Percentiles rank a stretch among this genome's conserved stretches.
Evolutionary conservation across 768 basidiomycete species (phyloP).

Genomic region (Candolleomyces eurysporus): DNA sequence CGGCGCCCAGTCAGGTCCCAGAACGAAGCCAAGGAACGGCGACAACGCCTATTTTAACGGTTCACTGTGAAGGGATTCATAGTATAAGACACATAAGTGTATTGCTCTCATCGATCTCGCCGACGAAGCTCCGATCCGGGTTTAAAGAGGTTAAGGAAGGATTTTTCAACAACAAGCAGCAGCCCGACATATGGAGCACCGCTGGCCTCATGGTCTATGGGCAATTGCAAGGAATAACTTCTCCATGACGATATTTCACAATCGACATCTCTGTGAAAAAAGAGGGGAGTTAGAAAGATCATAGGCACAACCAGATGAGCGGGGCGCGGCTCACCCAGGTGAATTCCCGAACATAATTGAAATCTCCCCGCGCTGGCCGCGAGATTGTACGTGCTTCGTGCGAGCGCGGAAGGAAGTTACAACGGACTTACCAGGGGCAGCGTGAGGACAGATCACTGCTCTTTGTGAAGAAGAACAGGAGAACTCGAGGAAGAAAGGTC

Average conservation of each 20-base stretch:
- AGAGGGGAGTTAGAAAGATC: not conserved
- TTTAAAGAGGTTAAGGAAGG: not conserved
- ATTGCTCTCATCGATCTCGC: not conserved
- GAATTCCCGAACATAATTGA: not conserved
- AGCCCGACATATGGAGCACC: not conserved
- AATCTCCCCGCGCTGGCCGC: not conserved
- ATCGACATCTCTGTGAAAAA: slow-evolving; percentile 1
- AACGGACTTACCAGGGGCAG: not conserved
- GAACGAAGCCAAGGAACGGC: not conserved
- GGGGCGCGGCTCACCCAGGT: slow-evolving; percentile 2
- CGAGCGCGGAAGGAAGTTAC: not conserved
- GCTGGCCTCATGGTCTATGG: not conserved
- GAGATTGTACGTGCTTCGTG: not conserved
- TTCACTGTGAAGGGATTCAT: not conserved
- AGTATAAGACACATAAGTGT: not conserved
- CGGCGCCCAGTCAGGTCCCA: too few species aligned
- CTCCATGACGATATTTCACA: not conserved
- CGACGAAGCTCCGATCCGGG: slow-evolving; percentile 3
- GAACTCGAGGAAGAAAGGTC: not conserved
- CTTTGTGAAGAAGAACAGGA: not conserved
- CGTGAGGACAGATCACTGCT: not conserved
- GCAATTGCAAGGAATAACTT: not conserved
- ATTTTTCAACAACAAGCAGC: not conserved
- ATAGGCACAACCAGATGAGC: not conserved
- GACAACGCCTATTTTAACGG: not conserved